Base-by-base conservation (phyloP, 371 early-diverging fungal genomes). In the Dichotomocladium elegans region DNA sequence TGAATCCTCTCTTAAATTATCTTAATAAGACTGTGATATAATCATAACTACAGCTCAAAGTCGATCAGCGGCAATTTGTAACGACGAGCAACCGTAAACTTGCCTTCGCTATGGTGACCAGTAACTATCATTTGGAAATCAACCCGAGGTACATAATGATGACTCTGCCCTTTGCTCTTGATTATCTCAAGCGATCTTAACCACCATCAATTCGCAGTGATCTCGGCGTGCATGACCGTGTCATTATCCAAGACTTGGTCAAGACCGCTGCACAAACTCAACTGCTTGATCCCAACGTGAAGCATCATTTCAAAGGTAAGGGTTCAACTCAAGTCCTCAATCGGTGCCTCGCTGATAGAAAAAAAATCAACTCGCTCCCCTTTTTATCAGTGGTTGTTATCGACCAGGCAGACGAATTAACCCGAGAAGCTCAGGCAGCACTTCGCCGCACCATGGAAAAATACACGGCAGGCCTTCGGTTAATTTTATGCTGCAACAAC, bases 371-470 rank as follows among this genome's bases (percentile, higher is more conserved):
- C n/a, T n/a, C n/a, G n/a, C n/a, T n/a, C n/a, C n/a, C n/a, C n/a
- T n/a, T 14, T 17, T 34, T 21, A 59, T 19, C 74, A 89, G 91
- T 99, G 12, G 90, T 99, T 10, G 87, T 99, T 34, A 88, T 99
- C 58, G 89, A 95, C 64, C 95, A 99, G 65, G 99, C 99, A 2
- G 99, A 99, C 61, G 65, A 81, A 46, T 79, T 99, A 47, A 84
- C 89, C 11, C 79, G 87, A 52, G 96, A 97, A 53, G 99, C 99
- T 8, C 99, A 99, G 77, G 93, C 96, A 30, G 99, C 95, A 14
- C 84, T 99, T 47, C 86, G 99, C 57, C 82, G 99, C 25, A 99
- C 99, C 2, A 99, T 99, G 96, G 99, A 99, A 76, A 94, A 95
- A 70, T 99, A 99, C 73, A 94, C 92, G 72, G 57, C 68, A 19